phyloP scores from a whole-genome alignment of 1,284 basidiomycete genomes.

The Pascua sp. region DNA sequence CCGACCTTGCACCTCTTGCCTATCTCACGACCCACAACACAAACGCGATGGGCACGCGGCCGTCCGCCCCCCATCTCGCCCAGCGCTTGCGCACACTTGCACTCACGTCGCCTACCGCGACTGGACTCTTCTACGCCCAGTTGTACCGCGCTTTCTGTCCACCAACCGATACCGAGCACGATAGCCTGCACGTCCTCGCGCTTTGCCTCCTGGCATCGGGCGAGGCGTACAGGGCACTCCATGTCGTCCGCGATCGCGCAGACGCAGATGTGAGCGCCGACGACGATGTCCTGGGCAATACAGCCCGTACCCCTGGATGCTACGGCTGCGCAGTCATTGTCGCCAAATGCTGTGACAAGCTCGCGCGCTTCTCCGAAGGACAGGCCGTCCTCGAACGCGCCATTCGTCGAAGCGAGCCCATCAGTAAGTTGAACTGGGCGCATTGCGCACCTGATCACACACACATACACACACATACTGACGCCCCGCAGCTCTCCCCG shows the following conservation, averaged over 20 bases:
- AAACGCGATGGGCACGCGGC: conserved; percentile 22
- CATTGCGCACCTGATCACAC: conserved; percentile 1
- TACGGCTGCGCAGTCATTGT: conserved; percentile 73
- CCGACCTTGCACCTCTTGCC: neutral
- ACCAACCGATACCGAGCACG: conserved; percentile 58
- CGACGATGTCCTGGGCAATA: conserved; percentile 46
- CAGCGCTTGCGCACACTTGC: conserved; percentile 35
- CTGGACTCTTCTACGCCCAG: conserved; percentile 43
- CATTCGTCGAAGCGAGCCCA: conserved; percentile 27
- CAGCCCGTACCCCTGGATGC: conserved; percentile 52
- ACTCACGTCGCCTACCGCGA: conserved; percentile 27
- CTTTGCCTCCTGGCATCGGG: conserved; percentile 67
- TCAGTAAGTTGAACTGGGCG: conserved; percentile 23
- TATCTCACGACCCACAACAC: neutral
- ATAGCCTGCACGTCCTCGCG: conserved; percentile 78
- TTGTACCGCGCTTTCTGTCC: conserved; percentile 38
- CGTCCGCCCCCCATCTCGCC: conserved; percentile 30
- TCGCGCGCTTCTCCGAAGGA: conserved; percentile 57
- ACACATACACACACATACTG: neutral
- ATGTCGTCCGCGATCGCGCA: conserved; percentile 58
- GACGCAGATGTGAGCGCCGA: conserved; percentile 46
- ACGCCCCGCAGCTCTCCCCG: conserved; percentile 23
- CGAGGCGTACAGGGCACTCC: conserved; percentile 71
- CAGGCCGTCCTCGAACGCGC: conserved; percentile 40
- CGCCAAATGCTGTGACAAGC: conserved; percentile 66